A percentile compares a stretch with the other conserved stretches of the same genome.
These are phyloP conservation scores for Umbellularia californica DNA, from an alignment of 164 flowering plant species.

Conservation along the genomic window DNA sequence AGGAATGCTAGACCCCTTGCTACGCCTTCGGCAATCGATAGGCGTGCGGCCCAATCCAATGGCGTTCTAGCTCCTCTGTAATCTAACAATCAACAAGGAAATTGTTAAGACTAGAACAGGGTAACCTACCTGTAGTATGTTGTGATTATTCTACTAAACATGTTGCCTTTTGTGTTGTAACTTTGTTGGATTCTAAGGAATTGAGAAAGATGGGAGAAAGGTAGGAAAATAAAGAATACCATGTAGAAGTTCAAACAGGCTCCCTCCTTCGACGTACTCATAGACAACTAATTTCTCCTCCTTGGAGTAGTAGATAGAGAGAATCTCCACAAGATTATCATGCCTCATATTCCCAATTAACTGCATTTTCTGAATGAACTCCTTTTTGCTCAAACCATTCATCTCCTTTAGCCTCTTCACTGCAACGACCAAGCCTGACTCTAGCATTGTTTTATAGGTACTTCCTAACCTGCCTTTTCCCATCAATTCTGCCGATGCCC, in stretches of 20 bases:
- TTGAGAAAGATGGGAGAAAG: neutral
- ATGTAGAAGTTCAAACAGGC: slow-evolving; percentile 50
- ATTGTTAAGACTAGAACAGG: neutral
- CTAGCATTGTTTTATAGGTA: slow-evolving; percentile 46
- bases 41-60: slow-evolving; percentile 40
- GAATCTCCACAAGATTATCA: slow-evolving; percentile 41
- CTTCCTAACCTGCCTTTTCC: slow-evolving; percentile 56
- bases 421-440: slow-evolving; percentile 35
- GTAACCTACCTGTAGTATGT: too few species aligned
- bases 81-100: slow-evolving; percentile 20
- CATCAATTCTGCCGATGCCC: slow-evolving; percentile 50
- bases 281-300: slow-evolving; percentile 58
- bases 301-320: slow-evolving; percentile 47
- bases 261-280: slow-evolving; percentile 43
- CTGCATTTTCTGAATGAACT: slow-evolving; percentile 51
- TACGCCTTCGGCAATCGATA: slow-evolving; percentile 44
- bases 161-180: neutral
- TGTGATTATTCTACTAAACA: neutral
- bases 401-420: slow-evolving; percentile 52
- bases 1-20: slow-evolving; percentile 53
- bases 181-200: neutral
- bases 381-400: slow-evolving; percentile 40
- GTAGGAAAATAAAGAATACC: slow-evolving; percentile 26
- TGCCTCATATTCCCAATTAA: slow-evolving; percentile 48
- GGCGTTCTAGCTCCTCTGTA: slow-evolving; percentile 39